Percentiles rank a stretch among this genome's conserved stretches.
These are phyloP conservation scores for Phytophthora aleatoria DNA, from an alignment of 352 stramenopile genomes.

Conservation along the genomic window DNA sequence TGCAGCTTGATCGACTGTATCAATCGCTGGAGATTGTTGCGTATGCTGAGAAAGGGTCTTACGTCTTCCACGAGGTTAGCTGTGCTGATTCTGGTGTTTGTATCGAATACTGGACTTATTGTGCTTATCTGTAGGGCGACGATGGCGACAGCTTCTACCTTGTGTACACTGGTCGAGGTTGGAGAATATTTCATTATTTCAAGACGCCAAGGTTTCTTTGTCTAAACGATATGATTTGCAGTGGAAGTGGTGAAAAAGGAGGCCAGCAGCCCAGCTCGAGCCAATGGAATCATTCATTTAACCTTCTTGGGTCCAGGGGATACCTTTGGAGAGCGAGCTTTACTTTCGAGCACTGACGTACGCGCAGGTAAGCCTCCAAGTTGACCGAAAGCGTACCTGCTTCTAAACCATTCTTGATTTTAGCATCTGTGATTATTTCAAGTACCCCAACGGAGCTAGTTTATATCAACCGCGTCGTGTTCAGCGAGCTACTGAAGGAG, in stretches of 20 bases:
- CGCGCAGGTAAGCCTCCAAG: conserved; percentile 48
- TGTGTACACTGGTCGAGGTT: conserved; percentile 76
- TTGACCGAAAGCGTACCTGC: not conserved
- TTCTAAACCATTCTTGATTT: conserved; percentile 3
- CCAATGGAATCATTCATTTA: conserved; percentile 43
- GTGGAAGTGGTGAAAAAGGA: conserved; percentile 62
- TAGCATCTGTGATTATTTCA: conserved; percentile 62
- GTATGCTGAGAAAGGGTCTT: conserved; percentile 50
- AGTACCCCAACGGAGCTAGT: conserved; percentile 62
- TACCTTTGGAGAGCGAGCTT: conserved; percentile 77
- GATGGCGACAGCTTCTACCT: conserved; percentile 81
- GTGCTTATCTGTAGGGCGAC: conserved; percentile 51
- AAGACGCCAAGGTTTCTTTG: not conserved
- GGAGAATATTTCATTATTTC: not conserved
- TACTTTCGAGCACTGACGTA: conserved; percentile 63
- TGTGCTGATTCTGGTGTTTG: not conserved
- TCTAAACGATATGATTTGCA: conserved; percentile 18
- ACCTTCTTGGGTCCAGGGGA: conserved; percentile 57
- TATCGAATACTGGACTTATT: not conserved
- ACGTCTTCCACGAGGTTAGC: conserved; percentile 66
- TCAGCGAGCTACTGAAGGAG: conserved; percentile 68
- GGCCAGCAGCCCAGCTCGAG: conserved; percentile 16
- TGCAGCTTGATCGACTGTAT: conserved; percentile 75
- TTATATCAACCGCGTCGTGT: conserved; percentile 72
- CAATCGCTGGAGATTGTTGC: conserved; percentile 64